Evolutionary conservation across 2,329 filamentous ascomycete genomes (phyloP), one percentile per base, ranked within the genome.

Genomic region (Hypoxylon sp.): DNA sequence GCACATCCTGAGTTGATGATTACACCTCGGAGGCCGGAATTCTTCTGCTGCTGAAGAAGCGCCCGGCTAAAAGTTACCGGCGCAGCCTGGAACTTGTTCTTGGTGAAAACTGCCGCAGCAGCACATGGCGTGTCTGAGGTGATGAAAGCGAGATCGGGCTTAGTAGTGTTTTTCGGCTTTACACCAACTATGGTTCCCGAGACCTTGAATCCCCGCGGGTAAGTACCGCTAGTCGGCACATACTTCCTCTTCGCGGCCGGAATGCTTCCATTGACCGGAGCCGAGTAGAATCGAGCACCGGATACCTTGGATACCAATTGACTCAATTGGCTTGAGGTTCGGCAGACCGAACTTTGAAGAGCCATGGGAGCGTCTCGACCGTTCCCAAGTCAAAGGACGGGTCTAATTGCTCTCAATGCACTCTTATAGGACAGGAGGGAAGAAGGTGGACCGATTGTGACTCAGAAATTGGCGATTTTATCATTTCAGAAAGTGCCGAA

Each of bases 71-170:
- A 92, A 31, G 93, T 94, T 48, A 99, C 95, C 4, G 96, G 96
- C 10, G 96, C 96, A 17, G 96, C 96, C 81, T 98, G 94, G 83
- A 99, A 99, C 81, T 95, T 94, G 84, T 99, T 99, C 81, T 94
- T 97, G 60, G 96, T 99, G 83, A 98, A 98, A 50, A 98, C 94
- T 5, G 94, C 96, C 0, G 94, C 94, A 9, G 92, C 94, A 5
- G 93, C 87, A 80, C 94, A 98, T 60, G 94, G 94, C 58, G 86
- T 86, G 75, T 97, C 93, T 5, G 96, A 98, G 17, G 91, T 90
- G 71, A 99, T 87, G 73, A 99, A 87, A 37, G 94, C 94, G 54
- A 99, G 87, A 79, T 99, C 96, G 33, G 95, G 94, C 81, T 94
- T 94, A 70, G 89, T 92, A 55, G 92, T 97, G 82, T 98, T 98